A percentile compares a stretch with the other conserved stretches of the same genome.
phyloP scores from a whole-genome alignment of 2,329 filamentous ascomycete genomes.

The Trichoderma atroviride region DNA sequence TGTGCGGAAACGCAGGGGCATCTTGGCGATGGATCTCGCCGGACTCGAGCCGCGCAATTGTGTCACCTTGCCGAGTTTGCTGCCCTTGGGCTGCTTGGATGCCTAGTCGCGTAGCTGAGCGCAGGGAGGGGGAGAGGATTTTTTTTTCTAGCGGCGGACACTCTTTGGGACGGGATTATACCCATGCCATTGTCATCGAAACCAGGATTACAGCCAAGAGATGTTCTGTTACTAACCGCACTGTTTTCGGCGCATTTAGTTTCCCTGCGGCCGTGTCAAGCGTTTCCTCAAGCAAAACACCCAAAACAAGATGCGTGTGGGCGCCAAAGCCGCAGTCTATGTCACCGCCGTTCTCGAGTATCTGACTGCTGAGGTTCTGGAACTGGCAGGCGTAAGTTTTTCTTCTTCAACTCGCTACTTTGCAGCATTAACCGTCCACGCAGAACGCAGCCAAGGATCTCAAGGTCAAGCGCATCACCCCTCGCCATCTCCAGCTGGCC shows the following conservation, averaged over 20 bases:
- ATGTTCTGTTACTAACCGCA: slow-evolving; percentile 7
- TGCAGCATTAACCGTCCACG: slow-evolving; percentile 29
- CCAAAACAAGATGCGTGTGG: slow-evolving; percentile 99
- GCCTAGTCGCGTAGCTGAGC: slow-evolving; percentile 22
- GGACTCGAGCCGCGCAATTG: slow-evolving; percentile 19
- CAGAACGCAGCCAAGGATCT: slow-evolving; percentile 98
- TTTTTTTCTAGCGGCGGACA: neutral
- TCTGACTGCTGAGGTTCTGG: slow-evolving; percentile 94
- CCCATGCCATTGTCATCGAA: neutral
- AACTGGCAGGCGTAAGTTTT: slow-evolving; percentile 80
- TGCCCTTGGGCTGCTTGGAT: neutral
- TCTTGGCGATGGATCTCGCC: neutral
- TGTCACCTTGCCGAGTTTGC: slow-evolving; percentile 16
- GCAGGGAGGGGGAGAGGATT: slow-evolving; percentile 16
- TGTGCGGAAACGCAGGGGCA: neutral
- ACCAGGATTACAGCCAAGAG: neutral
- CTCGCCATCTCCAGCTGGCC: slow-evolving; percentile 94
- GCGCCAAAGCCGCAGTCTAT: slow-evolving; percentile 97
- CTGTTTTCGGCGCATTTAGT: slow-evolving; percentile 57
- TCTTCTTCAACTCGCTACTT: slow-evolving; percentile 2
- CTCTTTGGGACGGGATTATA: neutral
- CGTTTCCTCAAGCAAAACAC: slow-evolving; percentile 99
- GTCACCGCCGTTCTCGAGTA: slow-evolving; percentile 98
- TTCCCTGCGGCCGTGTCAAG: slow-evolving; percentile 99
- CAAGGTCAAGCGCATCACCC: slow-evolving; percentile 99